Evolutionary conservation across 2,329 filamentous ascomycete genomes (phyloP).

Genomic region (Colletotrichum sublineola): DNA sequence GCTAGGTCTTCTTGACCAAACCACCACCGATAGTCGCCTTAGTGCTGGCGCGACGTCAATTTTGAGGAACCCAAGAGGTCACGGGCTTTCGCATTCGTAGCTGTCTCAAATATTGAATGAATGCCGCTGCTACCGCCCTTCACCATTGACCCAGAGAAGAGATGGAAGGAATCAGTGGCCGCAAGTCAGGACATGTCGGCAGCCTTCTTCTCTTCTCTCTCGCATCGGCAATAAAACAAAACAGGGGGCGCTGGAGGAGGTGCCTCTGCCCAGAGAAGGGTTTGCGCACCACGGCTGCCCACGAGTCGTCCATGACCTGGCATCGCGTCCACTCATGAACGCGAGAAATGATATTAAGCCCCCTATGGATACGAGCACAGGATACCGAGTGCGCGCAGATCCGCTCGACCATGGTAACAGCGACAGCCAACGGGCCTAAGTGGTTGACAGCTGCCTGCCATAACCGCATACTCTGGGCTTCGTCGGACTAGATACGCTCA

Average conservation of each 20-base stretch:
- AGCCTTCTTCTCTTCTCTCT: not conserved
- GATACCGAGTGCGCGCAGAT: too few relatives aligned
- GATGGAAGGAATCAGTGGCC: not conserved
- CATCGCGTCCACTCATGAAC: slow-evolving; percentile 11
- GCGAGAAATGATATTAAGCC: slow-evolving; percentile 9
- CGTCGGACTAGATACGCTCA: slow-evolving; percentile 2
- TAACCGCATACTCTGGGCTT: not conserved
- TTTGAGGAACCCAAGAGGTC: slow-evolving; percentile 21
- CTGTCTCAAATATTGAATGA: slow-evolving; percentile 31
- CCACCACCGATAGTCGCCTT: slow-evolving; percentile 36
- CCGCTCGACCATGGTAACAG: slow-evolving; percentile 3
- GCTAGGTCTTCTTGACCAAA: slow-evolving; percentile 17
- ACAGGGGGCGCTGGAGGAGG: not conserved
- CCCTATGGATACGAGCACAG: not conserved
- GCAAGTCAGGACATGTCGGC: not conserved
- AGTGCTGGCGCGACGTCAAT: slow-evolving; percentile 29
- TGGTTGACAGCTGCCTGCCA: slow-evolving; percentile 29
- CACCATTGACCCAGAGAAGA: not conserved
- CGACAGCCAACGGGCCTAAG: not conserved
- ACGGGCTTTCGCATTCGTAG: slow-evolving; percentile 29
- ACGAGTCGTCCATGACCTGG: slow-evolving; percentile 9
- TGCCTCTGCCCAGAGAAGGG: not conserved
- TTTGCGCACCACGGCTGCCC: not conserved
- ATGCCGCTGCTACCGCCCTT: not conserved
- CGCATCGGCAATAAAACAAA: not conserved